Percentiles rank a stretch among this genome's conserved stretches.
phyloP scores from a whole-genome alignment of 192 early-diverging fungal genomes.

The Tieghemiomyces parasiticus region DNA sequence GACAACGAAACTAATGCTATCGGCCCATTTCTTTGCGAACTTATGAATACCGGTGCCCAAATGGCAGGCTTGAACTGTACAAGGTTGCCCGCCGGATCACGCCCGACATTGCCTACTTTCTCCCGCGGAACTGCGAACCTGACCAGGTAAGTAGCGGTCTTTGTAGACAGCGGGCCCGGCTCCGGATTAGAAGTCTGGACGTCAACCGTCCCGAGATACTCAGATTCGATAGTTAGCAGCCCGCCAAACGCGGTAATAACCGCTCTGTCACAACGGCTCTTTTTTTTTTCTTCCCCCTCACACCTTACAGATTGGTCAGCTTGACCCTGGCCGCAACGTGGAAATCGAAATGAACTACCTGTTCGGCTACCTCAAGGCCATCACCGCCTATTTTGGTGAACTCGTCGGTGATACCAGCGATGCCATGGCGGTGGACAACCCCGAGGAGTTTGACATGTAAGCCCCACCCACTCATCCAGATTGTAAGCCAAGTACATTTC shows the following conservation, averaged over 20 bases:
- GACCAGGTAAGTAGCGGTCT: conserved; percentile 28
- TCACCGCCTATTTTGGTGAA: conserved; percentile 68
- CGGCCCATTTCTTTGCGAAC: conserved; percentile 10
- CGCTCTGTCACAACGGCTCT: background rate
- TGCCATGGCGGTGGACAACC: conserved; percentile 10
- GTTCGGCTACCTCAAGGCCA: conserved; percentile 45
- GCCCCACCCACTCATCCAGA: background rate
- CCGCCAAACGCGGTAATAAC: background rate
- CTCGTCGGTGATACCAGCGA: conserved; percentile 17
- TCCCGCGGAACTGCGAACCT: conserved; percentile 68
- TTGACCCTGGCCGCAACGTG: conserved; percentile 40
- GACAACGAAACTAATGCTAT: background rate
- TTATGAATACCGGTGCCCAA: conserved; percentile 34
- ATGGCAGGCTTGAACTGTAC: conserved; percentile 46
- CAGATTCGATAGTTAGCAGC: background rate
- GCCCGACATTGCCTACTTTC: conserved; percentile 63
- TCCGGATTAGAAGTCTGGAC: background rate
- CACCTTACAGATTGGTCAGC: conserved; percentile 23
- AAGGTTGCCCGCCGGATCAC: conserved; percentile 46
- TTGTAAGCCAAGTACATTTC: too few species aligned
- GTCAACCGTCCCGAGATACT: background rate
- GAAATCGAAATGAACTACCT: conserved; percentile 73
- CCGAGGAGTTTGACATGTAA: background rate
- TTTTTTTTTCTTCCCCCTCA: conserved; percentile 1
- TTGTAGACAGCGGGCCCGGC: background rate